Evolutionary conservation across 2,329 filamentous ascomycete genomes (phyloP), one percentile per base, ranked within the genome.

Genomic region (Alternaria burnsii): DNA sequence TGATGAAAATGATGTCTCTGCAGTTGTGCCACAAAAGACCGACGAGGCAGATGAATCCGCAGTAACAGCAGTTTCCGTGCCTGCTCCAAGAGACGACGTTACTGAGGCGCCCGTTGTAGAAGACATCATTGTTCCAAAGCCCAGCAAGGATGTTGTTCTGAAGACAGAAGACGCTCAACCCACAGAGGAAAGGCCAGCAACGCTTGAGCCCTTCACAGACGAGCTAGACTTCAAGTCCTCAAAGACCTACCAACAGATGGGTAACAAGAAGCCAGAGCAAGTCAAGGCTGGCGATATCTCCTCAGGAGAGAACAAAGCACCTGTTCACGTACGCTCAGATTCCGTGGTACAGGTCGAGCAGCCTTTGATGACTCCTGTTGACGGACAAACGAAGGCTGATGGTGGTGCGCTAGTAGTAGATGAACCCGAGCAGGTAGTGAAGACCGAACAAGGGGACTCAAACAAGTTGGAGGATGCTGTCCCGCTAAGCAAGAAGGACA

Each of bases 151-250:
- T 11, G 46, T 28, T 6, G 10, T 34, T 4, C 26, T 38, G 1
- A 48, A 55, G 16, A 11, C 61, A 2, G 63, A 59, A 12, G 59
- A 52, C 1, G 58, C 58, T 4, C 57, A 61, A 5, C 56, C 62
- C 8, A 62, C 55, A 2, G 26, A 55, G 3, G 43, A 46, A 5
- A 48, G 24, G 1, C 57, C 52, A 34, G 34, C 53, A 18, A 44
- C 58, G 8, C 61, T 59, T 1, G 68, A 70, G 32, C 44, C 65
- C 0, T 69, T 63, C 32, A 65, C 65, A 1, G 66, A 71, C 16
- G 69, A 69, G 18, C 36, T 64, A 3, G 68, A 61, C 4, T 69
- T 52, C 32, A 58, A 53, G 24, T 62, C 36, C 10, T 68, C 62
- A 51, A 69, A 59, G n/a, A 66, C 53, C 30, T 68, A 61, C 44